A percentile compares a stretch with the other conserved stretches of the same genome.
phyloP scores from a whole-genome alignment of 2,329 filamentous ascomycete genomes.

The Seiridium unicorne region DNA sequence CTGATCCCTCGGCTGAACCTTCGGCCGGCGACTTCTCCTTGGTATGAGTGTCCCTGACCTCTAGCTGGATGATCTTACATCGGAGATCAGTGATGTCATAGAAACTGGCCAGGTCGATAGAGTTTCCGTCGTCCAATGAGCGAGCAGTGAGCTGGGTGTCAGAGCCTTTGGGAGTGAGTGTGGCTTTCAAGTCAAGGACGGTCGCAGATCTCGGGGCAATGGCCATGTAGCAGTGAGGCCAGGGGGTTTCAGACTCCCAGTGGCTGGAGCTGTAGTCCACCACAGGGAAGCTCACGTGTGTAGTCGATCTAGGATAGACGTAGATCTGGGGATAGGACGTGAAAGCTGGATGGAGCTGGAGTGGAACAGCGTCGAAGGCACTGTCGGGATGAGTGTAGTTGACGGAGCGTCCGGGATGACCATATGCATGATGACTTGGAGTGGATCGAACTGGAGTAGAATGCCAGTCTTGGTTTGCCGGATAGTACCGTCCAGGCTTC shows the following conservation, averaged over 20 bases:
- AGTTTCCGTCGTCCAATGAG: neutral
- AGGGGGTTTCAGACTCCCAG: constrained; percentile 3
- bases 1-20: no score
- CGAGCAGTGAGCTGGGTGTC: neutral
- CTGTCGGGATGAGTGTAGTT: neutral
- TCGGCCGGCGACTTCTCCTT: neutral
- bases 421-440: no score
- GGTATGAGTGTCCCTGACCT: neutral
- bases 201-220: neutral
- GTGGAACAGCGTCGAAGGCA: neutral
- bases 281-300: constrained; percentile 22
- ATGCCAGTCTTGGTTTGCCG: no score
- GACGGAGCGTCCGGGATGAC: neutral
- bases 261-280: constrained; percentile 20
- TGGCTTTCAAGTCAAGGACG: neutral
- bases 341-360: neutral
- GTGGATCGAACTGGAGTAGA: no score
- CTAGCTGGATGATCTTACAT: neutral
- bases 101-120: neutral
- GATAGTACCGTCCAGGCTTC: no score
- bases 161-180: constrained; percentile 2
- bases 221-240: constrained; percentile 13
- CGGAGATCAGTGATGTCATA: neutral
- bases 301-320: constrained; percentile 17
- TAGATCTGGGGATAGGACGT: constrained; percentile 12